Conservation (phyloP, 2,329 filamentous ascomycete species). For the Phoma herbarum region DNA sequence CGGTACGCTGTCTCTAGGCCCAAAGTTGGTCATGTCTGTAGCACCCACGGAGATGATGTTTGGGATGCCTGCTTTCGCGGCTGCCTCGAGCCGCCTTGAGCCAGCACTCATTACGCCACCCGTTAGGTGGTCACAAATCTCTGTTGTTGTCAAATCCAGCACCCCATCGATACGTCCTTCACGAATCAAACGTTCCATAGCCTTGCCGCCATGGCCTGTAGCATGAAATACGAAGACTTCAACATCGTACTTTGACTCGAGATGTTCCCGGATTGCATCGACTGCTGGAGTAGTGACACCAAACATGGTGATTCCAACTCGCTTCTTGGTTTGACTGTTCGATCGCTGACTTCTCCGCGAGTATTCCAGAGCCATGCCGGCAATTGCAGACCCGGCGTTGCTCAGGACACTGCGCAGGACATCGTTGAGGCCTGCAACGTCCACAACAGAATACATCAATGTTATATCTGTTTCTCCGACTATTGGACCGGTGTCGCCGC, state of each 20-base stretch:
- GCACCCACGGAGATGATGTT: conserved; percentile 61
- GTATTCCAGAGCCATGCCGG: conserved; percentile 65
- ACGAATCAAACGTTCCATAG: conserved; percentile 71
- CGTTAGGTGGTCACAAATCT: conserved; percentile 68
- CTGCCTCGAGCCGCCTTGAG: conserved; percentile 64
- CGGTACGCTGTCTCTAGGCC: conserved; percentile 64
- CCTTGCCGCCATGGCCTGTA: conserved; percentile 72
- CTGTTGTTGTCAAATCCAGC: conserved; percentile 75
- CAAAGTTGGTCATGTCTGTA: conserved; percentile 67
- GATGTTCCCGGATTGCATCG: conserved; percentile 61
- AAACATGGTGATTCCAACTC: conserved; percentile 76
- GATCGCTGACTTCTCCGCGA: conserved; percentile 15
- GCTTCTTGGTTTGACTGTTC: conserved; percentile 15
- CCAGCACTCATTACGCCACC: conserved; percentile 72
- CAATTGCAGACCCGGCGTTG: conserved; percentile 70
- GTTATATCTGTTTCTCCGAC: conserved; percentile 74
- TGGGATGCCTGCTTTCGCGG: conserved; percentile 66
- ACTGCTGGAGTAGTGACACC: conserved; percentile 76
- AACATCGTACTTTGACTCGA: conserved; percentile 53
- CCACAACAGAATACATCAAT: conserved; percentile 76
- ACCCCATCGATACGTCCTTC: conserved; percentile 70
- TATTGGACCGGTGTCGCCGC: conserved; percentile 70
- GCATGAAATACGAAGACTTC: conserved; percentile 75
- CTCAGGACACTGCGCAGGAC: conserved; percentile 65
- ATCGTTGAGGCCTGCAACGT: conserved; percentile 71